Conservation (phyloP, 441 rosid genomes). For the Omphalea diandra region DNA sequence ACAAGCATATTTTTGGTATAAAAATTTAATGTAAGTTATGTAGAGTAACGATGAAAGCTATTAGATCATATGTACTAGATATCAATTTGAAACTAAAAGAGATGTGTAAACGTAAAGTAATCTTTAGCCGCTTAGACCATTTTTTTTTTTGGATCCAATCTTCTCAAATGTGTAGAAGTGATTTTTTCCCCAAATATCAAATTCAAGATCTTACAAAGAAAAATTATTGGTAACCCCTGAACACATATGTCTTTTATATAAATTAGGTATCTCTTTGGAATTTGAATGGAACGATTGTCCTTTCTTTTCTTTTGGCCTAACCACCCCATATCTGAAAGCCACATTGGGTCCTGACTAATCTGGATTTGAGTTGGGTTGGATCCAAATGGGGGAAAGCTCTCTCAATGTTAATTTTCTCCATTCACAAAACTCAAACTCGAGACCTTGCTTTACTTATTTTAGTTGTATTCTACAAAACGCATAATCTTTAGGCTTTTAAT, state of each 20-base stretch:
- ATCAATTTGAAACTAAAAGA: not conserved
- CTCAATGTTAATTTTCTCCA: too few relatives aligned
- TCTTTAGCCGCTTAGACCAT: not conserved
- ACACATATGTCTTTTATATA: not conserved
- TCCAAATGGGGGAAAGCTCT: too few relatives aligned
- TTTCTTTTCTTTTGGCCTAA: not conserved
- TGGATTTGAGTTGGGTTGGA: too few relatives aligned
- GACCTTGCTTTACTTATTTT: too few relatives aligned
- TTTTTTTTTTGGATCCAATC: not conserved
- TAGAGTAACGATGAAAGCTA: too few relatives aligned
- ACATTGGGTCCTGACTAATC: too few relatives aligned
- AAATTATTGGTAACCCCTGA: not conserved
- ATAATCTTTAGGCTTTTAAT: not conserved
- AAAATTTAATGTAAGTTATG: not conserved
- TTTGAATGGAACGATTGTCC: not conserved
- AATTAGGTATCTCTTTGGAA: not conserved
- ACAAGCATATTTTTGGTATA: not conserved
- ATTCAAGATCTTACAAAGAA: too few relatives aligned
- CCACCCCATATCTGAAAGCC: too few relatives aligned
- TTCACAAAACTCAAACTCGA: too few relatives aligned
- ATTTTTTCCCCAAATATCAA: not conserved
- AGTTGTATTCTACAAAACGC: not conserved
- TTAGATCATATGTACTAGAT: not conserved
- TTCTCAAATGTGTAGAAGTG: not conserved
- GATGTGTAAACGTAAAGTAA: not conserved